Evolutionary conservation across 2,329 filamentous ascomycete species (phyloP).

Genomic region (Ascomycota sp.): DNA sequence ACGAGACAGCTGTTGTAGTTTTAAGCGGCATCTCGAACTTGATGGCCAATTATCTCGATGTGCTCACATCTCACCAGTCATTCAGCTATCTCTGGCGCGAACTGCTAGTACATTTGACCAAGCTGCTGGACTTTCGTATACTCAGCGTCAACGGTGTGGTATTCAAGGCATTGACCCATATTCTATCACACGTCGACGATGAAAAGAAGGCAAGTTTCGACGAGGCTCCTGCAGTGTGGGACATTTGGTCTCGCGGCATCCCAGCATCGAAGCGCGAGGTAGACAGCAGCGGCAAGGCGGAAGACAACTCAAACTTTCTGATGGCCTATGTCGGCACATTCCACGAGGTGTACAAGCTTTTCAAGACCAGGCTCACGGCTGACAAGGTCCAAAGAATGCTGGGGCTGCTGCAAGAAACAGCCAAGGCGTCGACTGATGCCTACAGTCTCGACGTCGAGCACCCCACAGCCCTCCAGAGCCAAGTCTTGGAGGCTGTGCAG

Average conservation of each 20-base stretch:
- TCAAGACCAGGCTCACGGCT: slow-evolving; percentile 40
- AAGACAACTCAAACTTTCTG: slow-evolving; percentile 63
- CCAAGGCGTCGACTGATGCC: slow-evolving; percentile 45
- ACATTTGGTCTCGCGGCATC: slow-evolving; percentile 47
- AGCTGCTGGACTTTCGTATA: slow-evolving; percentile 38
- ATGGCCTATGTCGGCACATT: slow-evolving; percentile 65
- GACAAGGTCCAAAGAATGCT: slow-evolving; percentile 49
- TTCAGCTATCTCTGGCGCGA: slow-evolving; percentile 61
- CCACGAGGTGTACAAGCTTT: slow-evolving; percentile 57
- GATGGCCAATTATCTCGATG: slow-evolving; percentile 55
- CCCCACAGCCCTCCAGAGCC: slow-evolving; percentile 50
- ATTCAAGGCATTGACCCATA: slow-evolving; percentile 44
- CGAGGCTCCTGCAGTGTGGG: slow-evolving; percentile 41
- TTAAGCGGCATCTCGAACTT: slow-evolving; percentile 53
- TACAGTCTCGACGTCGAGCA: slow-evolving; percentile 57
- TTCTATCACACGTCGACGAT: slow-evolving; percentile 31
- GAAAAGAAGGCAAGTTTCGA: slow-evolving; percentile 23
- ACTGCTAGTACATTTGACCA: slow-evolving; percentile 47
- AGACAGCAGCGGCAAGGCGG: slow-evolving; percentile 13
- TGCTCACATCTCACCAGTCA: slow-evolving; percentile 42
- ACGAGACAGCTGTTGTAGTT: slow-evolving; percentile 55
- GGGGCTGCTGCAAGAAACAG: slow-evolving; percentile 46
- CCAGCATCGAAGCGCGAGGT: slow-evolving; percentile 21
- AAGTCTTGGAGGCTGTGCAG: slow-evolving; percentile 46
- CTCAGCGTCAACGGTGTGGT: slow-evolving; percentile 54